Base-by-base conservation (phyloP, 352 stramenopile genomes). In the Bremia lactucae region DNA sequence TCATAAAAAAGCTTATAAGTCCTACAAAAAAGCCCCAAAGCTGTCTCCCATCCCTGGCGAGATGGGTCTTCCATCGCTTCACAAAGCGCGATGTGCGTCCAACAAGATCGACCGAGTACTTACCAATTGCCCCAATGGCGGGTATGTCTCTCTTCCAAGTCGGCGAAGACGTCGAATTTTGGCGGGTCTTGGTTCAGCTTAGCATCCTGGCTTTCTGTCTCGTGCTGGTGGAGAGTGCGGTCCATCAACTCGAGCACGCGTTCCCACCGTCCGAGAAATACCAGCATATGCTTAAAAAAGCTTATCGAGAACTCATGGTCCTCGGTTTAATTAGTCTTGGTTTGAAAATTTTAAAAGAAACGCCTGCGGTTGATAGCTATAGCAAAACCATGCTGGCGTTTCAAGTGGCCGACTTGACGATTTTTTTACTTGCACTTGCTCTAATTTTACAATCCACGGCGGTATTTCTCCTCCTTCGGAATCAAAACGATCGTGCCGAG, bases 201-300 rank as follows among this genome's bases (percentile, higher is more conserved):
- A 76, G 59, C 36, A 34, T 80, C 13, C 48, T 83, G 28, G 67
- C 75, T 1, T 29, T 69, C 15, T 73, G 39, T 34, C 39, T 86
- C 10, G 57, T 83, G 7, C 6, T 70, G 13, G 58, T 81, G 6
- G 72, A 86, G 41, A 39, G 39, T 2, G 26, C 20, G 9, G 46
- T 83, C 31, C 70, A 86, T 34, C 29, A 47, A 13, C 45, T 81
- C 3, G 61, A 72, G 29, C 63, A 80, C 44, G 55, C 69, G 31
- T 42, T 82, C n/a, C 40, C 60, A 1, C 51, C 41, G 21, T 76
- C 67, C 40, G 63, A 65, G 28, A 86, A 83, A 51, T 86, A 82
- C 42, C 46, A 78, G 37, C 63, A 83, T 24, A 86, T 86, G 59
- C 52, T 83, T 24, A 69, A 58, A 18, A 85, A 85, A 38, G 60